Percentiles rank a stretch among this genome's conserved stretches.
Evolutionary conservation across 768 basidiomycete species (phyloP).

Genomic region (Leccinum sublutescens): DNA sequence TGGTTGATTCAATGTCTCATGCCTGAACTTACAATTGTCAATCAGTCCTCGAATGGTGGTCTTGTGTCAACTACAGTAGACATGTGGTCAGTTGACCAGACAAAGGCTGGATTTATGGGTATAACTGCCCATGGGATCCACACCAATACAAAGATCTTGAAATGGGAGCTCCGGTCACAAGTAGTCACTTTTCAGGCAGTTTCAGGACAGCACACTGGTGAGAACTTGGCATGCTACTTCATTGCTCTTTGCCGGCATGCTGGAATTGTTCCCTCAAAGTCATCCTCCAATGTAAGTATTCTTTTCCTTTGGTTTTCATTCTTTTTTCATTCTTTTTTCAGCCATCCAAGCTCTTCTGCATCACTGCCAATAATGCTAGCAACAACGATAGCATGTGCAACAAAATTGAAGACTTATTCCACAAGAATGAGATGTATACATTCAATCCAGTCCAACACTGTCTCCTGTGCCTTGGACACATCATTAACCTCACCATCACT

Average conservation of each 20-base stretch:
- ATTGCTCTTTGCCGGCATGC: not conserved
- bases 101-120: not conserved
- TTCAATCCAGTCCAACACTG: too few species aligned
- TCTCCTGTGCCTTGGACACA: too few species aligned
- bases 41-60: not conserved
- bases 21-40: not conserved
- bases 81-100: not conserved
- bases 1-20: too few species aligned
- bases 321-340: not conserved
- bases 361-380: too few species aligned
- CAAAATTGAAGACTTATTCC: too few species aligned
- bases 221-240: not conserved
- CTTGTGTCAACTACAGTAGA: not conserved
- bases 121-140: not conserved
- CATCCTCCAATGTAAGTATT: not conserved
- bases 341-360: too few species aligned
- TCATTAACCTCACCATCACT: too few species aligned
- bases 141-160: not conserved
- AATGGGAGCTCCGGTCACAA: not conserved
- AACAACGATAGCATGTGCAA: too few species aligned
- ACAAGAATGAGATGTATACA: too few species aligned
- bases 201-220: not conserved
- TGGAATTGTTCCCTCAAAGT: not conserved
- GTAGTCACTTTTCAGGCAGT: not conserved
- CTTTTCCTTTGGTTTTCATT: not conserved